Percentiles rank a stretch among this genome's conserved stretches.
Evolutionary conservation across 1,284 basidiomycete genomes (phyloP).

Genomic region (Lignosus rhinocerotis): DNA sequence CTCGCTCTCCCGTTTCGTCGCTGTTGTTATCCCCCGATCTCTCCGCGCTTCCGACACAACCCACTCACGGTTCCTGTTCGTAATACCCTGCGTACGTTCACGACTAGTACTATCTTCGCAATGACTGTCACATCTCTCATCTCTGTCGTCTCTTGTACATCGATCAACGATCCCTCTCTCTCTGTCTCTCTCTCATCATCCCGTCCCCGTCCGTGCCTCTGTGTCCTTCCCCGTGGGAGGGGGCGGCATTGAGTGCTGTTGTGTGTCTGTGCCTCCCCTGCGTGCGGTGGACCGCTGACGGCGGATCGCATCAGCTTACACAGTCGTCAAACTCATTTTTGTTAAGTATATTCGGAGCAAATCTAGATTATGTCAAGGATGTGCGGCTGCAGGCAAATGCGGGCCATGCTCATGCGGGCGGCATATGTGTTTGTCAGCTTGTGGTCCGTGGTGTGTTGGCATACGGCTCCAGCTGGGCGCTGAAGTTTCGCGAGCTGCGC

Average conservation of each 20-base stretch:
- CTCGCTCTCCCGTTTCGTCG: slow-evolving; percentile 3
- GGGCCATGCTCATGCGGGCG: no score
- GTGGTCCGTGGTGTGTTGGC: no score
- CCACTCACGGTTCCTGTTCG: slow-evolving; percentile 24
- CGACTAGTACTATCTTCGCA: slow-evolving; percentile 35
- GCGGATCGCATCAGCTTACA: no score
- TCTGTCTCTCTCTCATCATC: slow-evolving; percentile 19
- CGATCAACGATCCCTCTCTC: slow-evolving; percentile 26
- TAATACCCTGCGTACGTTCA: slow-evolving; percentile 33
- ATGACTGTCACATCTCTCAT: slow-evolving; percentile 32
- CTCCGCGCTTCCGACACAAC: slow-evolving; percentile 1
- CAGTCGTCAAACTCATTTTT: no score
- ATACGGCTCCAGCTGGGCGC: no score
- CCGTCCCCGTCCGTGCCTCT: background rate
- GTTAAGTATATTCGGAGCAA: no score
- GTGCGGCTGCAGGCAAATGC: no score
- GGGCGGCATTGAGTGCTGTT: background rate
- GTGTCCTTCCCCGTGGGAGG: background rate
- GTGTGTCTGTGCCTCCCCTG: background rate
- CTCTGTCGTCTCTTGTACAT: slow-evolving; percentile 27
- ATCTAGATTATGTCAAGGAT: no score
- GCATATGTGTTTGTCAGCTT: no score
- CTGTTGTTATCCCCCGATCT: background rate
- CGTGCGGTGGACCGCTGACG: no score
- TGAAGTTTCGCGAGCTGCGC: no score